phyloP scores from a whole-genome alignment of 306 rosid species.

The Lathyrus sativus region DNA sequence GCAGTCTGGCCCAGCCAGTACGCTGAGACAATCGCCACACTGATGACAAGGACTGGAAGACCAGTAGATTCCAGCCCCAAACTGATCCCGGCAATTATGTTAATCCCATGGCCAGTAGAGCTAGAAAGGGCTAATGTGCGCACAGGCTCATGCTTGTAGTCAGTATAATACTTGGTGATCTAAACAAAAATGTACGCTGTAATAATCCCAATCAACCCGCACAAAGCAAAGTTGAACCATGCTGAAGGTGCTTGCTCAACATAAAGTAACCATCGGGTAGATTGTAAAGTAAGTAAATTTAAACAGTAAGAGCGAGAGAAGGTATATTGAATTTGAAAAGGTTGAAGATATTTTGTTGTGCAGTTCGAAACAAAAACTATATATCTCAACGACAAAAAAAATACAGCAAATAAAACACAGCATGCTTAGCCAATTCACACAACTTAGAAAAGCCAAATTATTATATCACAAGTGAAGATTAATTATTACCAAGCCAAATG shows the following conservation, averaged over 20 bases:
- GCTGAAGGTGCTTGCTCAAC: conserved; percentile 98
- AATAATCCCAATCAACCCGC: conserved; percentile 93
- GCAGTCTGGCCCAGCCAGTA: too few species aligned
- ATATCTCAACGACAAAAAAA: conserved; percentile 35
- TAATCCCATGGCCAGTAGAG: conserved; percentile 96
- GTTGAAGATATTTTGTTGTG: conserved; percentile 29
- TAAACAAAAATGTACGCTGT: conserved; percentile 89
- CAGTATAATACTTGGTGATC: conserved; percentile 94
- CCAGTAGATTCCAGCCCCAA: conserved; percentile 99
- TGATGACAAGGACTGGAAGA: conserved; percentile 95
- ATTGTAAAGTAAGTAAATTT: conserved; percentile 55
- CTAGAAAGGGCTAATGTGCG: conserved; percentile 92
- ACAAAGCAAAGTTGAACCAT: conserved; percentile 96
- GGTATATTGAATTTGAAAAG: conserved; percentile 10
- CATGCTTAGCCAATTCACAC: too few species aligned
- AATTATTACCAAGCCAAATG: too few species aligned
- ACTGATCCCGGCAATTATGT: conserved; percentile 97
- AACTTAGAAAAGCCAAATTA: too few species aligned
- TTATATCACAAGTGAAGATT: too few species aligned
- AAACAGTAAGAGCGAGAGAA: conserved; percentile 37
- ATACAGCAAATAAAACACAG: too few species aligned
- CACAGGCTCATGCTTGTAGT: conserved; percentile 97
- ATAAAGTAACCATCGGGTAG: conserved; percentile 94
- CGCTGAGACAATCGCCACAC: too few species aligned
- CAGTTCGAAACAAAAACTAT: conserved; percentile 26